These are phyloP conservation scores for Chlorokybus atmophyticus DNA, from an alignment of 139 green algal genomes.

Conservation along the genomic window DNA sequence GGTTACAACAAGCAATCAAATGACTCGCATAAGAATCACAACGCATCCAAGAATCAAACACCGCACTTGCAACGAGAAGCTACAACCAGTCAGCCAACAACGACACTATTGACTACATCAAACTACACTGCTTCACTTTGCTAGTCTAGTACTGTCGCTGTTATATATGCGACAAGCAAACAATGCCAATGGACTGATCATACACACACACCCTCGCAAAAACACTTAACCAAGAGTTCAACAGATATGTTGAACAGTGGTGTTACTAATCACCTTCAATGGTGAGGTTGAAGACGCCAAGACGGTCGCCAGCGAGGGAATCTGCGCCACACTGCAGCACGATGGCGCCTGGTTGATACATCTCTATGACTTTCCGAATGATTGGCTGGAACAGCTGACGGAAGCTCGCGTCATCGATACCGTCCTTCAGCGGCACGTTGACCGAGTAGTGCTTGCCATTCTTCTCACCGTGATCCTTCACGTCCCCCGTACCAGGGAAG, in stretches of 20 bases:
- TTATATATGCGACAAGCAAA: no score
- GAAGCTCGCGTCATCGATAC: conserved; percentile 59
- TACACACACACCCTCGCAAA: background rate
- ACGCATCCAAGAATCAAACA: no score
- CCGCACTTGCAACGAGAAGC: no score
- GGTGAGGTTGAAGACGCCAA: conserved; percentile 87
- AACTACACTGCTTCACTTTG: no score
- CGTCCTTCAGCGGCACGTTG: conserved; percentile 68
- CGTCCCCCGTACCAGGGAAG: conserved; percentile 66
- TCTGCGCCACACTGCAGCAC: conserved; percentile 82
- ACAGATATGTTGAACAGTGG: no score
- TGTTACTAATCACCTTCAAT: conserved; percentile 36
- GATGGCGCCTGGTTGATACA: conserved; percentile 56
- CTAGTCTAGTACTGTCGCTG: no score
- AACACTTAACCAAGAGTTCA: no score
- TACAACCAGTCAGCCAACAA: no score
- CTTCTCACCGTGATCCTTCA: conserved; percentile 34
- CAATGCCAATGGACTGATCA: background rate
- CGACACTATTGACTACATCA: no score
- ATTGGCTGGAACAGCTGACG: conserved; percentile 63
- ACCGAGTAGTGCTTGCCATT: conserved; percentile 54
- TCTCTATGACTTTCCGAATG: conserved; percentile 51
- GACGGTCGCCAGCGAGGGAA: conserved; percentile 66
- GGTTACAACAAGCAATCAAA: no score
- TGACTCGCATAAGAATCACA: no score